These are phyloP conservation scores for Claviceps cyperi DNA, from an alignment of 2,329 filamentous ascomycete species.

Conservation along the genomic window DNA sequence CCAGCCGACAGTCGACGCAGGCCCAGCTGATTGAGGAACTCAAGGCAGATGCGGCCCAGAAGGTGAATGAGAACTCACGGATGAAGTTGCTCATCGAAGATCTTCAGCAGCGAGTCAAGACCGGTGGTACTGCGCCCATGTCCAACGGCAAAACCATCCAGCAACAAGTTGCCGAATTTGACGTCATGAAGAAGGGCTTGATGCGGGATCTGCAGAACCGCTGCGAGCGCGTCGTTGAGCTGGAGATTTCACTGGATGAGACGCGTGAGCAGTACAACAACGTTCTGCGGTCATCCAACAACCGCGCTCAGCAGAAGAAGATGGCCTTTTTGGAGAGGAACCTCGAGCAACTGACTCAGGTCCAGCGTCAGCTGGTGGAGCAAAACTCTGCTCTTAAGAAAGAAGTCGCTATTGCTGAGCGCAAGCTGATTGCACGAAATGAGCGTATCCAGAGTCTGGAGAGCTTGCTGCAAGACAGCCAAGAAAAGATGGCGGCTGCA, in stretches of 20 bases:
- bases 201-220: slow-evolving; percentile 98
- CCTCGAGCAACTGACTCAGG: slow-evolving; percentile 91
- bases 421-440: slow-evolving; percentile 90
- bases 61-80: slow-evolving; percentile 67
- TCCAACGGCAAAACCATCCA: slow-evolving; percentile 82
- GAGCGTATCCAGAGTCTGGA: slow-evolving; percentile 94
- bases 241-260: slow-evolving; percentile 94
- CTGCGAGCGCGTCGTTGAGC: slow-evolving; percentile 92
- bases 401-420: slow-evolving; percentile 95
- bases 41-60: slow-evolving; percentile 59
- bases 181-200: slow-evolving; percentile 98
- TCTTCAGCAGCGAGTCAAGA: slow-evolving; percentile 59
- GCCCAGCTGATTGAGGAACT: slow-evolving; percentile 62
- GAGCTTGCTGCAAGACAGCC: slow-evolving; percentile 82
- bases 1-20: slow-evolving; percentile 60
- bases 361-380: slow-evolving; percentile 93
- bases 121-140: slow-evolving; percentile 39
- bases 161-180: slow-evolving; percentile 96
- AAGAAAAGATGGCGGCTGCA: slow-evolving; percentile 93
- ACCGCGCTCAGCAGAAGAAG: slow-evolving; percentile 98
- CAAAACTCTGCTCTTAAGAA: slow-evolving; percentile 97
- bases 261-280: slow-evolving; percentile 99
- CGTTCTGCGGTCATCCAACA: slow-evolving; percentile 90
- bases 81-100: slow-evolving; percentile 71
- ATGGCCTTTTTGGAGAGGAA: slow-evolving; percentile 99